Evolutionary conservation across 306 rosid species (phyloP).

Genomic region (Quercus glauca): DNA sequence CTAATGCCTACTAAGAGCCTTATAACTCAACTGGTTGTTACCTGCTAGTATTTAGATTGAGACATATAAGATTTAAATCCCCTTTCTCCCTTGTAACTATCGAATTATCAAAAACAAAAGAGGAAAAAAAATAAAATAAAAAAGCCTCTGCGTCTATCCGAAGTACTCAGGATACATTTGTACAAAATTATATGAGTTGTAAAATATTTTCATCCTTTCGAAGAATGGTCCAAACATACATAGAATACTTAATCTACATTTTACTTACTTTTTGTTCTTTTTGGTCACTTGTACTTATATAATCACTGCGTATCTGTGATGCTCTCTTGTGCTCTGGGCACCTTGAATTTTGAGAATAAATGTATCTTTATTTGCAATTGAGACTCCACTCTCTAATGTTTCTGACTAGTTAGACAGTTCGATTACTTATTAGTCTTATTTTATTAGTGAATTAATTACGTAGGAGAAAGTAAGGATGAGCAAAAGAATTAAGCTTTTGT

Average conservation of each 20-base stretch:
- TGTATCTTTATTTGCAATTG: constrained; percentile 19
- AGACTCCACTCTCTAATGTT: constrained; percentile 14
- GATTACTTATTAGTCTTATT: constrained; percentile 5
- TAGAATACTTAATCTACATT: not conserved
- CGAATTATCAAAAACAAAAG: too few species aligned
- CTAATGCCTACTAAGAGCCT: too few species aligned
- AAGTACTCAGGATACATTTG: too few species aligned
- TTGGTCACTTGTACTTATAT: constrained; percentile 15
- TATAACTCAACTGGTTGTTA: too few species aligned
- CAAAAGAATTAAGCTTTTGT: constrained; percentile 19
- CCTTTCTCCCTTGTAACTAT: too few species aligned
- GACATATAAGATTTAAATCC: too few species aligned
- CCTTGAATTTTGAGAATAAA: constrained; percentile 18
- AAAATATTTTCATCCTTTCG: too few species aligned
- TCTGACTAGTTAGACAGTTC: constrained; percentile 9
- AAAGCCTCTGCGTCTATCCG: too few species aligned
- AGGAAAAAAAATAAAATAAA: too few species aligned
- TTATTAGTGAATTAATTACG: constrained; percentile 20
- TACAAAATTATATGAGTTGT: too few species aligned
- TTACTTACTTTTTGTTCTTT: constrained; percentile 19
- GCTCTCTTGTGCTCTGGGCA: constrained; percentile 15
- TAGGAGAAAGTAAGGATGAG: constrained; percentile 15
- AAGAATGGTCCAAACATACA: too few species aligned
- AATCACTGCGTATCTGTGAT: constrained; percentile 1
- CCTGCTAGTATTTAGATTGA: too few species aligned